Percentiles rank a stretch among this genome's conserved stretches.
These are phyloP conservation scores for Aspergillus bombycis DNA, from an alignment of 2,329 filamentous ascomycete genomes.

Conservation along the genomic window DNA sequence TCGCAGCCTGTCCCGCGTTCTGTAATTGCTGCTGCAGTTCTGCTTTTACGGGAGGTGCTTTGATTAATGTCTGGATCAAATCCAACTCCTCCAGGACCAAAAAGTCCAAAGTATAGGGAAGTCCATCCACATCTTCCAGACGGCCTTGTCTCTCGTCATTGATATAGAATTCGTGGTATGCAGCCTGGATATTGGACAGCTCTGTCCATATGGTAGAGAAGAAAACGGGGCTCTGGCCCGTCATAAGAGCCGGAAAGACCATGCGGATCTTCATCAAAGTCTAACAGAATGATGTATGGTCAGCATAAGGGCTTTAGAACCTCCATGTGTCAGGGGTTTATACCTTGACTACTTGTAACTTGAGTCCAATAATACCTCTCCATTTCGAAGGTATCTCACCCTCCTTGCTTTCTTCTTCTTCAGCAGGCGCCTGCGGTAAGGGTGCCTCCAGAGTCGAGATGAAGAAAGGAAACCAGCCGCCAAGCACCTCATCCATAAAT, in stretches of 20 bases:
- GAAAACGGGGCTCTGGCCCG: slow-evolving; percentile 78
- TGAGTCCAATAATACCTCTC: slow-evolving; percentile 82
- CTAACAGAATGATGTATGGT: slow-evolving; percentile 43
- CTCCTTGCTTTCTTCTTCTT: slow-evolving; percentile 62
- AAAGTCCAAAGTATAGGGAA: slow-evolving; percentile 95
- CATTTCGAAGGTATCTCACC: slow-evolving; percentile 65
- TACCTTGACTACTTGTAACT: slow-evolving; percentile 86
- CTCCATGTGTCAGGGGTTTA: slow-evolving; percentile 12
- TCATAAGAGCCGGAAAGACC: slow-evolving; percentile 79
- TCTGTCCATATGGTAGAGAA: slow-evolving; percentile 92
- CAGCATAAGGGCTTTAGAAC: slow-evolving; percentile 10
- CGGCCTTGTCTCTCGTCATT: slow-evolving; percentile 82
- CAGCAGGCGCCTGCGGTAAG: slow-evolving; percentile 64
- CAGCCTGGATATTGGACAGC: slow-evolving; percentile 69
- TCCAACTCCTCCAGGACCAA: slow-evolving; percentile 92
- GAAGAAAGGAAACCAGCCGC: slow-evolving; percentile 89
- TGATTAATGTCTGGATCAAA: slow-evolving; percentile 87
- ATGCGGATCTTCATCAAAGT: slow-evolving; percentile 85
- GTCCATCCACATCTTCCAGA: slow-evolving; percentile 82
- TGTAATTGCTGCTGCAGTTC: slow-evolving; percentile 82
- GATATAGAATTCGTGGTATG: slow-evolving; percentile 84
- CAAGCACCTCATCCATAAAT: slow-evolving; percentile 85
- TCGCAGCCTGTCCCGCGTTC: slow-evolving; percentile 59
- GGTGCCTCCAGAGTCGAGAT: slow-evolving; percentile 73
- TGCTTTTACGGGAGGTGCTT: slow-evolving; percentile 83